Percentiles rank a stretch among this genome's conserved stretches.
phyloP scores from a whole-genome alignment of 192 early-diverging fungal genomes.

The Diversispora epigaea region DNA sequence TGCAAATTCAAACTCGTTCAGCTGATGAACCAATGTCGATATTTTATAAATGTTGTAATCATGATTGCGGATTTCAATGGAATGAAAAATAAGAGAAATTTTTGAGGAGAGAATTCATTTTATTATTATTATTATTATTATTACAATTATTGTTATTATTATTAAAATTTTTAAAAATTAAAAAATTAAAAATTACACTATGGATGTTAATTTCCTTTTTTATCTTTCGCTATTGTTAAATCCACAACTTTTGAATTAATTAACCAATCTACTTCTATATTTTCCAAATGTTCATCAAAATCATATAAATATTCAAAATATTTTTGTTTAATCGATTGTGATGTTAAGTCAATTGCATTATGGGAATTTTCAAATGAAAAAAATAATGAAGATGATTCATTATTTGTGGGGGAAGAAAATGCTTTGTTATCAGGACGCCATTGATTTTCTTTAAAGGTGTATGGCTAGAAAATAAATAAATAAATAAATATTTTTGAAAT shows the following conservation, averaged over 20 bases:
- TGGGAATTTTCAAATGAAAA: conserved; percentile 42
- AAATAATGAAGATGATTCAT: conserved; percentile 2
- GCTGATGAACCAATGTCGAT: conserved; percentile 95
- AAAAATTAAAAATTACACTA: background rate
- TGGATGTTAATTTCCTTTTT: background rate
- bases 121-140: no score
- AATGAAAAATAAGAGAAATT: conserved; percentile 54
- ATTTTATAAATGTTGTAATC: conserved; percentile 83
- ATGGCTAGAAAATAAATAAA: conserved; percentile 43
- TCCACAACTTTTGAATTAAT: conserved; percentile 37
- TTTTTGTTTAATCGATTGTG: conserved; percentile 43
- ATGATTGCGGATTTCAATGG: conserved; percentile 69
- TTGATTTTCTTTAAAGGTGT: conserved; percentile 50
- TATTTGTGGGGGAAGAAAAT: conserved; percentile 39
- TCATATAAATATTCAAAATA: conserved; percentile 55
- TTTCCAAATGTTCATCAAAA: conserved; percentile 71
- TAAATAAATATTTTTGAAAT: background rate
- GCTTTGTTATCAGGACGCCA: conserved; percentile 48
- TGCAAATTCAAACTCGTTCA: conserved; percentile 90
- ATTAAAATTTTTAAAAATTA: background rate
- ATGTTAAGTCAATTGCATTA: conserved; percentile 23
- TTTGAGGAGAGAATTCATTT: background rate
- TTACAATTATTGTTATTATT: no score
- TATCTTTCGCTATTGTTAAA: background rate
- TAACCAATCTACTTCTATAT: conserved; percentile 65